These are phyloP conservation scores for Diaporthe australafricana DNA, from an alignment of 2,329 filamentous ascomycete species.

Conservation along the genomic window DNA sequence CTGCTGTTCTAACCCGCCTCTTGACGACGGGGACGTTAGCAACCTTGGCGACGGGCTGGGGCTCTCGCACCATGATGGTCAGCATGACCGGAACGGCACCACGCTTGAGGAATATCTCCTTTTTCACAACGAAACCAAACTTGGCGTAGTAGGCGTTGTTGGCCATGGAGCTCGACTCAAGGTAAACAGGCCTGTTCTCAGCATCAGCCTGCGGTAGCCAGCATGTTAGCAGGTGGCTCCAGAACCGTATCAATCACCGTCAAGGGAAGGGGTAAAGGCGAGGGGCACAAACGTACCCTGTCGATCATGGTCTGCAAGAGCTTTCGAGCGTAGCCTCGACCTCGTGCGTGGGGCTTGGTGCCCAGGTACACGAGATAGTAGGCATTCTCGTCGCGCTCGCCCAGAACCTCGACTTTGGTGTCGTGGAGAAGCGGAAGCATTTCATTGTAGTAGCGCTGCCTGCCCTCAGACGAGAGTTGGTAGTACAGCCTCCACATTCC, in stretches of 20 bases:
- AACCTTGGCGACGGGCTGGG: slow-evolving; percentile 52
- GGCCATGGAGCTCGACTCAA: slow-evolving; percentile 78
- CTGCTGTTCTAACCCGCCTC: slow-evolving; percentile 19
- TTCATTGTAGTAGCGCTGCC: slow-evolving; percentile 80
- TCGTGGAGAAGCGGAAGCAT: slow-evolving; percentile 80
- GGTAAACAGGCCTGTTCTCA: slow-evolving; percentile 76
- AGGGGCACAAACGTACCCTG: slow-evolving; percentile 57
- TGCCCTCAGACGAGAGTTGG: slow-evolving; percentile 78
- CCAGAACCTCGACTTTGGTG: slow-evolving; percentile 77
- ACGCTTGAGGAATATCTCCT: slow-evolving; percentile 72
- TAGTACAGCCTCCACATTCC: slow-evolving; percentile 84
- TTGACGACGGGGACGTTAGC: slow-evolving; percentile 44
- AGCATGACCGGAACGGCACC: slow-evolving; percentile 70
- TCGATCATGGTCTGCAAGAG: slow-evolving; percentile 77
- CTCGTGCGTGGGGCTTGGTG: slow-evolving; percentile 76
- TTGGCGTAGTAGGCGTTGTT: slow-evolving; percentile 81
- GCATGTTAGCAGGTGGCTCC: neutral
- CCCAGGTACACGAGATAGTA: slow-evolving; percentile 90
- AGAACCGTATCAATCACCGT: neutral
- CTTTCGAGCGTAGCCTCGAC: slow-evolving; percentile 78
- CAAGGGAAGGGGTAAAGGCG: neutral
- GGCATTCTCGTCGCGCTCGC: slow-evolving; percentile 72
- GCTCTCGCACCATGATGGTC: slow-evolving; percentile 87
- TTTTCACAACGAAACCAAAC: slow-evolving; percentile 77
- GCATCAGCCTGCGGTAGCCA: slow-evolving; percentile 67